phyloP scores from a whole-genome alignment of 1,139 yeast species.

The Casaregolazyma suthepensis region DNA sequence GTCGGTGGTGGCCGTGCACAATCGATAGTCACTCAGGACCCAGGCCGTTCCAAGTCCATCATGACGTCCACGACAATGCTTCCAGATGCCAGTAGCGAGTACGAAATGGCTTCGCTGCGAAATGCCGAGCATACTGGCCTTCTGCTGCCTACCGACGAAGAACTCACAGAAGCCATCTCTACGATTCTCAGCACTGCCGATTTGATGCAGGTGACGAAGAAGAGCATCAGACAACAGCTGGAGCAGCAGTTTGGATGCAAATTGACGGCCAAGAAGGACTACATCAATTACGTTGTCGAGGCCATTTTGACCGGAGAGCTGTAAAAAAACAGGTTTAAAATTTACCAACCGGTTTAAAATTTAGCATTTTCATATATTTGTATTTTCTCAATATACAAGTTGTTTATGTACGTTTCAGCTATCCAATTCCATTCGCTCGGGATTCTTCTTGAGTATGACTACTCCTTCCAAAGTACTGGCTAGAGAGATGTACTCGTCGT shows the following conservation, averaged over 20 bases:
- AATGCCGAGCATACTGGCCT: conserved; percentile 1
- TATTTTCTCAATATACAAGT: background rate
- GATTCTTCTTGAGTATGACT: conserved; percentile 86
- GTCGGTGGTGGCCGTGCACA: conserved; percentile 5
- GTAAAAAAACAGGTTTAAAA: conserved; percentile 13
- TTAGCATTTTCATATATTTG: background rate
- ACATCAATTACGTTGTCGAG: conserved; percentile 37
- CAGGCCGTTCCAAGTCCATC: conserved; percentile 8
- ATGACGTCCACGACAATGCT: conserved; percentile 8
- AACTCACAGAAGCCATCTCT: conserved; percentile 33
- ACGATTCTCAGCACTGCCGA: conserved; percentile 36
- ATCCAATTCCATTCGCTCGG: conserved; percentile 74
- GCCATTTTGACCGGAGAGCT: conserved; percentile 37
- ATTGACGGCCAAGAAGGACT: conserved; percentile 32
- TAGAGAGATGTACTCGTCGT: conserved; percentile 83
- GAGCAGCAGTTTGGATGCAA: conserved; percentile 34
- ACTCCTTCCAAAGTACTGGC: conserved; percentile 85
- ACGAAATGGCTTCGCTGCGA: conserved; percentile 5
- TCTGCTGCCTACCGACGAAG: conserved; percentile 33
- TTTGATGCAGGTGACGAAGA: conserved; percentile 36
- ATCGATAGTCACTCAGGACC: background rate
- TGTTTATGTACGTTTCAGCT: conserved; percentile 21
- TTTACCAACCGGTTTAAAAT: too few relatives aligned
- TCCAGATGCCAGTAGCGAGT: conserved; percentile 10
- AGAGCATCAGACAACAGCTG: conserved; percentile 32